Percentiles rank a stretch among this genome's conserved stretches.
phyloP scores from a whole-genome alignment of 1,284 basidiomycete genomes.

The Macrocystidia cucumis region DNA sequence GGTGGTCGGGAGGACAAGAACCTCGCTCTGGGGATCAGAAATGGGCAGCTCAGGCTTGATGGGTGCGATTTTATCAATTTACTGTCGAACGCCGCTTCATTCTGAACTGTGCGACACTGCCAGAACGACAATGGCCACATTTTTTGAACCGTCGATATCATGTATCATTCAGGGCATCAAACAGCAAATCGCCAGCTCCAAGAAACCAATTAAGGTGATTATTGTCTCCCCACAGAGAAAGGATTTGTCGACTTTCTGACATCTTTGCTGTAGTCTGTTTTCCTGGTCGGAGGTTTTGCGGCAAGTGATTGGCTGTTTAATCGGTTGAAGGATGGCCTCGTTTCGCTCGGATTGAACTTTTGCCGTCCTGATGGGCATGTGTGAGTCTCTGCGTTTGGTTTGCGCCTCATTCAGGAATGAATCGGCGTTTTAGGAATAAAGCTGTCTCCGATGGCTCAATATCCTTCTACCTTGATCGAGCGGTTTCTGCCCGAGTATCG shows the following conservation, averaged over 20 bases:
- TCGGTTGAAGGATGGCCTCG: constrained; percentile 19
- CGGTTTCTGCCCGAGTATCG: constrained; percentile 37
- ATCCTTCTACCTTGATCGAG: constrained; percentile 42
- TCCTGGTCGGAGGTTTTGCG: constrained; percentile 39
- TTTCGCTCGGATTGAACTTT: constrained; percentile 16
- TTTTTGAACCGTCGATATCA: constrained; percentile 16
- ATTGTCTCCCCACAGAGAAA: not conserved
- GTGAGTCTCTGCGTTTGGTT: constrained; percentile 18
- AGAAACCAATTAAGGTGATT: constrained; percentile 10
- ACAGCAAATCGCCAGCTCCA: constrained; percentile 8
- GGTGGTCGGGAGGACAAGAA: constrained; percentile 37
- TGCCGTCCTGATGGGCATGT: constrained; percentile 30
- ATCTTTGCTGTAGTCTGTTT: constrained; percentile 20
- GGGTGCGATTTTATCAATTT: constrained; percentile 18
- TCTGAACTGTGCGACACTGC: no score
- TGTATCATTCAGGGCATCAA: constrained; percentile 15
- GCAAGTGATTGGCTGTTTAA: constrained; percentile 34
- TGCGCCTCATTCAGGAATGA: not conserved
- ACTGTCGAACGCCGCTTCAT: not conserved
- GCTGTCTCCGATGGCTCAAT: constrained; percentile 50
- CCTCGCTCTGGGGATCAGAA: constrained; percentile 22
- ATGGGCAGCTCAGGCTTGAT: constrained; percentile 27
- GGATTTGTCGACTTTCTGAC: not conserved
- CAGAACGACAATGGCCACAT: constrained; percentile 28
- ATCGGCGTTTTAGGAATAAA: constrained; percentile 35